Evolutionary conservation across 2,329 filamentous ascomycete species (phyloP).

Genomic region (Nigrospora sphaerica): DNA sequence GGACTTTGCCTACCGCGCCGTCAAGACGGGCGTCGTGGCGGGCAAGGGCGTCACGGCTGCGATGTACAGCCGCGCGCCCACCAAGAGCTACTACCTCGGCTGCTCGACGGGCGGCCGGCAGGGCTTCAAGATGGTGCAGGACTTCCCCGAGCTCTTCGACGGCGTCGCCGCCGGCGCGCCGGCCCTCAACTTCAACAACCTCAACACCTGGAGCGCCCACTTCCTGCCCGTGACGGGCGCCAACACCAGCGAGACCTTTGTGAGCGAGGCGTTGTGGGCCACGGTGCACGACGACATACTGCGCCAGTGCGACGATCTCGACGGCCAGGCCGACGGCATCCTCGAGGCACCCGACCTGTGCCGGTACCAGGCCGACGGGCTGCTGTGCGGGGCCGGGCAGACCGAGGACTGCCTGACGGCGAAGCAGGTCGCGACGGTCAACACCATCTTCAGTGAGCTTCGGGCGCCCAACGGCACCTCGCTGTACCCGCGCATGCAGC

Average conservation of each 20-base stretch:
- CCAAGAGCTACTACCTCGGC: constrained; percentile 45
- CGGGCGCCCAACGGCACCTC: constrained; percentile 25
- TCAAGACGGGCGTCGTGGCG: constrained; percentile 38
- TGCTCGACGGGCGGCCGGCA: constrained; percentile 54
- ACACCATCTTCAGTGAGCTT: constrained; percentile 4
- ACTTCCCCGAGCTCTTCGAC: constrained; percentile 48
- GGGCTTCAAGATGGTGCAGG: constrained; percentile 44
- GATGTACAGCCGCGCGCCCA: constrained; percentile 33
- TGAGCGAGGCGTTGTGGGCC: constrained; percentile 19
- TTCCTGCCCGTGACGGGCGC: constrained; percentile 29
- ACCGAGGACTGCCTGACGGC: constrained; percentile 3
- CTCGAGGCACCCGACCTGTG: constrained; percentile 8
- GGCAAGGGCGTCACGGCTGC: constrained; percentile 37
- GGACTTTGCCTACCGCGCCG: constrained; percentile 5
- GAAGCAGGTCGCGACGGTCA: constrained; percentile 6
- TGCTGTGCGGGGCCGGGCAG: constrained; percentile 4
- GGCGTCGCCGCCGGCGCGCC: constrained; percentile 41
- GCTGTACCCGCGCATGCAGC: constrained; percentile 43
- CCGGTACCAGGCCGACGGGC: constrained; percentile 4
- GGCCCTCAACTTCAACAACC: constrained; percentile 26
- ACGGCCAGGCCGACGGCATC: constrained; percentile 8
- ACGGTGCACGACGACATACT: constrained; percentile 30
- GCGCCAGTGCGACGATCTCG: constrained; percentile 7
- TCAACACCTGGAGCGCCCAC: constrained; percentile 31
- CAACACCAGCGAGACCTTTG: background rate